Conservation (phyloP, 1,139 yeast genomes). For the Hanseniaspora gamundiae region DNA sequence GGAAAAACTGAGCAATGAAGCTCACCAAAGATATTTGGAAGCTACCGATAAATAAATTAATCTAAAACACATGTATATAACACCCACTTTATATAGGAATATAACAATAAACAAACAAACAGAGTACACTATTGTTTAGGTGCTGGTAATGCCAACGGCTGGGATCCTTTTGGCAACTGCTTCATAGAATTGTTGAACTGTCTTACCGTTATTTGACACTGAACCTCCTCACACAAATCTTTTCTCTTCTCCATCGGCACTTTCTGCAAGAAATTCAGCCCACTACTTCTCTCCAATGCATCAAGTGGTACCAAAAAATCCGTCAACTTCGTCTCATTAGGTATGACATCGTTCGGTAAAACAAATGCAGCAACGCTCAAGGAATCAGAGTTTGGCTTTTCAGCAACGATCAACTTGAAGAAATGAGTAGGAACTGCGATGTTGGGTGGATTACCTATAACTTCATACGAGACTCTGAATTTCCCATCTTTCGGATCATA, state of each 20-base stretch:
- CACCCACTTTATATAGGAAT: too few species aligned
- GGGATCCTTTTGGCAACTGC: constrained; percentile 29
- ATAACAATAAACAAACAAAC: too few species aligned
- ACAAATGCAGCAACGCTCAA: constrained; percentile 87
- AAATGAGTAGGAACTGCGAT: constrained; percentile 97
- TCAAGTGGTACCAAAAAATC: constrained; percentile 80
- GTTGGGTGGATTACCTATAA: constrained; percentile 93
- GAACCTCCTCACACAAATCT: constrained; percentile 67
- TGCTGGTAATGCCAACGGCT: constrained; percentile 26
- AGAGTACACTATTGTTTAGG: constrained; percentile 21
- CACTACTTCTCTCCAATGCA: constrained; percentile 77
- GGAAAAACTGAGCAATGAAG: not conserved
- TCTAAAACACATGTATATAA: not conserved
- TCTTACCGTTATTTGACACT: constrained; percentile 72
- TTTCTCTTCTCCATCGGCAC: constrained; percentile 49
- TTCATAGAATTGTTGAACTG: constrained; percentile 47
- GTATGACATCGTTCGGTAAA: constrained; percentile 69
- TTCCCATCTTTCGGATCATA: constrained; percentile 61
- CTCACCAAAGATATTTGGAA: not conserved
- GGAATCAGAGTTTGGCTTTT: constrained; percentile 36
- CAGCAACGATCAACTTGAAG: constrained; percentile 82
- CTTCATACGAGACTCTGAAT: constrained; percentile 74
- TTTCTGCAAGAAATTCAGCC: constrained; percentile 65
- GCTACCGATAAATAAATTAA: not conserved
- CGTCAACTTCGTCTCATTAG: constrained; percentile 57